Evolutionary conservation across 305 asterid genomes (phyloP), one percentile per base, ranked within the genome.

Genomic region (Solanum hybrid): DNA sequence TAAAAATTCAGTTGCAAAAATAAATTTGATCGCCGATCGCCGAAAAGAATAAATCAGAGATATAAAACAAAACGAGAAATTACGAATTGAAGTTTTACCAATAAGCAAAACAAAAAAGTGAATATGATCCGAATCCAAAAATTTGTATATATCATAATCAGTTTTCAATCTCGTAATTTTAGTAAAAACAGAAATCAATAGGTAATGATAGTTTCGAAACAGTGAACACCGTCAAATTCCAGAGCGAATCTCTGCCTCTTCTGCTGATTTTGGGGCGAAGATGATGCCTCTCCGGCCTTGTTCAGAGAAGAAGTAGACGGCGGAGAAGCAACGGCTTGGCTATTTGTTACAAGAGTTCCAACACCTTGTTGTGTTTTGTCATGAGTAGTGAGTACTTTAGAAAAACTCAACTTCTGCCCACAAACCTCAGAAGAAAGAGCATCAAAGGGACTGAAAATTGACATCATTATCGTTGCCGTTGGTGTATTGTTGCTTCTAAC

Each of bases 191-290:
- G 1, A 37, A 7, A 84, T 93, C 91, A 95, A 86, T 86, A 91
- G 7, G 95, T 93, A 79, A 94, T 17, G 76, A 96, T 94, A n/a
- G 98, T 94, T 89, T 95, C 99, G 86, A 95, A 96, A 89, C 97
- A 95, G 90, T 95, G 90, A 6, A 96, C 69, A 3, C 98, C 96
- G 12, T 95, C 98, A 35, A 95, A 77, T 93, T 96, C 99, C 91
- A 93, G 92, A 1, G 98, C 98, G 73, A 95, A 95, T 95, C 98
- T 94, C 64, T 92, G 93, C 88, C 64, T 46, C 64, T 46, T 46
- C 64, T 46, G 64, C 64, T 90, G 88, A 82, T 91, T 90, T 40
- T 20, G 86, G 66, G 0, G 0, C n/a, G 66, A 51, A 51, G 66
- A 51, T 16, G 66, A 51, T 51, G 66, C 66, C 66, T 16, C 66